phyloP scores from a whole-genome alignment of 441 rosid species.

The Theobroma grandiflorum region DNA sequence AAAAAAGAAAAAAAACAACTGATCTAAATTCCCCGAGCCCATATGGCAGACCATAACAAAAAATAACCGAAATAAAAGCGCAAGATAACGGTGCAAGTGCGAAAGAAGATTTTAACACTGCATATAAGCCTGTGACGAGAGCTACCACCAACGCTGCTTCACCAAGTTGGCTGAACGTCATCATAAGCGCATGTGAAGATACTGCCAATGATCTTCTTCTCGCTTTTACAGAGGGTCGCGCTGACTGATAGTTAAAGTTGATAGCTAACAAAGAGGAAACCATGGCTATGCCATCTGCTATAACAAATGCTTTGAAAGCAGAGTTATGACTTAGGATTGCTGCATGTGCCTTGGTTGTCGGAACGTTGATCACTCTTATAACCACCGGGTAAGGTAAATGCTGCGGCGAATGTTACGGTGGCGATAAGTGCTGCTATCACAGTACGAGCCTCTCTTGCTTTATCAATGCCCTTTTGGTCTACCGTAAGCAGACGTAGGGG shows the following conservation, averaged over 20 bases:
- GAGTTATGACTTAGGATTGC: background rate
- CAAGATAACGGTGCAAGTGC: background rate
- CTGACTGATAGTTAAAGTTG: background rate
- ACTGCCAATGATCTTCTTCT: too few species aligned
- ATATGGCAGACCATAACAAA: too few species aligned
- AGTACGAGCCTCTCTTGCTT: background rate
- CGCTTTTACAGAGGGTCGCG: too few species aligned
- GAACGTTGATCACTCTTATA: background rate
- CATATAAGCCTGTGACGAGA: background rate
- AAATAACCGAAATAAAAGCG: background rate
- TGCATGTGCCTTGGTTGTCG: too few species aligned
- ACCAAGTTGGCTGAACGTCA: too few species aligned
- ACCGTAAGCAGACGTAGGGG: fast-evolving
- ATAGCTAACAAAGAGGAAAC: background rate
- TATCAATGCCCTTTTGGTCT: background rate
- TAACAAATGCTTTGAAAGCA: background rate
- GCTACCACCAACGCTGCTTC: background rate
- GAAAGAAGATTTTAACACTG: background rate
- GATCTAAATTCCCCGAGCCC: too few species aligned
- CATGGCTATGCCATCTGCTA: background rate
- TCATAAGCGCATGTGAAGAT: too few species aligned
- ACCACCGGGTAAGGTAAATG: background rate
- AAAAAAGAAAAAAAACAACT: too few species aligned
- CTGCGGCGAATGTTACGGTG: background rate
- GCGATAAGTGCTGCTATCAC: background rate